phyloP scores from a whole-genome alignment of 2,329 filamentous ascomycete species.

The Graphium sp. region DNA sequence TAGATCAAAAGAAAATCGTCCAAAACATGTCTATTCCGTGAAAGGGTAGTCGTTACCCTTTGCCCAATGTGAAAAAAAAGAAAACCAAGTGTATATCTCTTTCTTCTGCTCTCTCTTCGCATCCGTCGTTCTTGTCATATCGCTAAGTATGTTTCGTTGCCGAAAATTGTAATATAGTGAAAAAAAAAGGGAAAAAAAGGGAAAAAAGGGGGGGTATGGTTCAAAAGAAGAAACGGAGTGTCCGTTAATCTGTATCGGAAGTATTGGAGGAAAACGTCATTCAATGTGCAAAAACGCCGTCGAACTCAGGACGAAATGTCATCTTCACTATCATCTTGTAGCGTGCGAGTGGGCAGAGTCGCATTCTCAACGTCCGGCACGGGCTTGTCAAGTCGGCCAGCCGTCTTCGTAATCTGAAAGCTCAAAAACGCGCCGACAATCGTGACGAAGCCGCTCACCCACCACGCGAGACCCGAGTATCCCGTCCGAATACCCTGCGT shows the following conservation, averaged over 20 bases:
- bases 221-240: not conserved
- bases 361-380: slow-evolving; percentile 16
- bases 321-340: no score
- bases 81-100: not conserved
- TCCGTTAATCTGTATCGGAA: not conserved
- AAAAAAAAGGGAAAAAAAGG: not conserved
- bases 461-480: slow-evolving; percentile 85
- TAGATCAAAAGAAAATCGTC: slow-evolving; percentile 2
- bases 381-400: slow-evolving; percentile 13
- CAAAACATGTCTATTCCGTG: no score
- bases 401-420: slow-evolving; percentile 55
- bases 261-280: no score
- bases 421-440: slow-evolving; percentile 59
- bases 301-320: no score
- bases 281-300: no score
- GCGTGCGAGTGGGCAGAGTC: no score
- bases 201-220: not conserved
- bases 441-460: slow-evolving; percentile 68
- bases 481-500: slow-evolving; percentile 62
- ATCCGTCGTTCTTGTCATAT: no score
- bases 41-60: no score
- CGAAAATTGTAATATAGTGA: no score
- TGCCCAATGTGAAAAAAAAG: no score
- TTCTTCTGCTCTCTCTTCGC: not conserved
- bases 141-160: no score